These are phyloP conservation scores for Mallotus repandus DNA, from an alignment of 441 rosid genomes.

Conservation along the genomic window DNA sequence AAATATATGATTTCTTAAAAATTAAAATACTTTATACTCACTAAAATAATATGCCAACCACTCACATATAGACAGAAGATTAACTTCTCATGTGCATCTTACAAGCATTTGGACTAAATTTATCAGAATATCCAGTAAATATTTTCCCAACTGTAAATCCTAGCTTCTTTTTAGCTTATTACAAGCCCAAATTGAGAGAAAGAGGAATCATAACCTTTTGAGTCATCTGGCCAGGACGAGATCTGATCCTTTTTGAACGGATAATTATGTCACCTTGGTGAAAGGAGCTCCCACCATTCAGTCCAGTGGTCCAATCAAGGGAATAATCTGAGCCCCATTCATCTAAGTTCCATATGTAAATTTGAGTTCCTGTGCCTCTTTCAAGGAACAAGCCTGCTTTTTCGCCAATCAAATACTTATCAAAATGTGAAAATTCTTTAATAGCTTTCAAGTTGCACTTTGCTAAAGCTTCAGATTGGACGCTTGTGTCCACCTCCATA, in stretches of 20 bases:
- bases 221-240: slow-evolving; percentile 42
- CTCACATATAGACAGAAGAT: background rate
- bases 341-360: slow-evolving; percentile 41
- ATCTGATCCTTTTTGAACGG: slow-evolving; percentile 36
- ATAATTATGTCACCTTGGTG: slow-evolving; percentile 42
- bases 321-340: slow-evolving; percentile 37
- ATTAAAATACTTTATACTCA: no score
- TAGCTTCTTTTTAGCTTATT: background rate
- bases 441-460: slow-evolving; percentile 38
- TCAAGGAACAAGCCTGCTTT: slow-evolving; percentile 31
- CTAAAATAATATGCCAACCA: background rate
- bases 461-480: slow-evolving; percentile 35
- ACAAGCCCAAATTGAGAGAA: background rate
- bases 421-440: slow-evolving; percentile 37
- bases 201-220: slow-evolving; percentile 25
- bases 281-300: slow-evolving; percentile 38
- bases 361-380: slow-evolving; percentile 35
- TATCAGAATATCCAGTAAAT: background rate
- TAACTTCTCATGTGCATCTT: background rate
- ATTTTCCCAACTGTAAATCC: no score
- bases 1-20: background rate
- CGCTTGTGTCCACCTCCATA: slow-evolving; percentile 30
- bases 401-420: slow-evolving; percentile 43
- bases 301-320: slow-evolving; percentile 29
- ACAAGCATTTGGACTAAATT: background rate